These are phyloP conservation scores for Skeletonema marinoi DNA, from an alignment of 108 stramenopile species.

Conservation along the genomic window DNA sequence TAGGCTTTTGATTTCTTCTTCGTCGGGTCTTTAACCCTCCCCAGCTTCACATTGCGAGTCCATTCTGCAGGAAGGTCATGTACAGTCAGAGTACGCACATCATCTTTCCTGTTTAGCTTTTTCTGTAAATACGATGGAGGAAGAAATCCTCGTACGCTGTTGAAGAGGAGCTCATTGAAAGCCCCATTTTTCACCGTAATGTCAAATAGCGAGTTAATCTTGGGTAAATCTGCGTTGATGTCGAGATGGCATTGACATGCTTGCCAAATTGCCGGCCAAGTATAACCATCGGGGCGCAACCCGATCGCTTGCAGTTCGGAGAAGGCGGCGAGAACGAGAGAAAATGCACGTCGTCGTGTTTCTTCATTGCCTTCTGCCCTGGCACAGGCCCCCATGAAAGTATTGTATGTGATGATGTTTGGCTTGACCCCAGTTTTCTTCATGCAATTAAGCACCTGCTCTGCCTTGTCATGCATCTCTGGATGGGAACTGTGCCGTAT, in stretches of 20 bases:
- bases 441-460: slow-evolving; percentile 58
- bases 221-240: slow-evolving; percentile 20
- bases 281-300: slow-evolving; percentile 36
- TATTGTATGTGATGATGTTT: slow-evolving; percentile 45
- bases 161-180: slow-evolving; percentile 37
- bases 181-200: slow-evolving; percentile 24
- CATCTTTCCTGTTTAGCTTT: slow-evolving; percentile 22
- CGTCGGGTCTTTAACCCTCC: not conserved
- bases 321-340: slow-evolving; percentile 23
- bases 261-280: slow-evolving; percentile 48
- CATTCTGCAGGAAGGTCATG: slow-evolving; percentile 42
- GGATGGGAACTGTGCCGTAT: slow-evolving; percentile 30
- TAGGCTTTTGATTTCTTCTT: not conserved
- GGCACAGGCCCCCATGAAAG: slow-evolving; percentile 44
- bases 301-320: slow-evolving; percentile 13
- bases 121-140: slow-evolving; percentile 38
- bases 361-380: slow-evolving; percentile 10
- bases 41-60: slow-evolving; percentile 40
- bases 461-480: slow-evolving; percentile 41
- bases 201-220: slow-evolving; percentile 40
- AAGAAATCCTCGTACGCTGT: slow-evolving; percentile 33
- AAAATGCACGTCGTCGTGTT: slow-evolving; percentile 22
- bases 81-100: slow-evolving; percentile 19
- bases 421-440: slow-evolving; percentile 35
- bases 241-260: slow-evolving; percentile 36